Evolutionary conservation across 2,329 filamentous ascomycete genomes (phyloP), one percentile per base, ranked within the genome.

Genomic region (Zalaria sp.): DNA sequence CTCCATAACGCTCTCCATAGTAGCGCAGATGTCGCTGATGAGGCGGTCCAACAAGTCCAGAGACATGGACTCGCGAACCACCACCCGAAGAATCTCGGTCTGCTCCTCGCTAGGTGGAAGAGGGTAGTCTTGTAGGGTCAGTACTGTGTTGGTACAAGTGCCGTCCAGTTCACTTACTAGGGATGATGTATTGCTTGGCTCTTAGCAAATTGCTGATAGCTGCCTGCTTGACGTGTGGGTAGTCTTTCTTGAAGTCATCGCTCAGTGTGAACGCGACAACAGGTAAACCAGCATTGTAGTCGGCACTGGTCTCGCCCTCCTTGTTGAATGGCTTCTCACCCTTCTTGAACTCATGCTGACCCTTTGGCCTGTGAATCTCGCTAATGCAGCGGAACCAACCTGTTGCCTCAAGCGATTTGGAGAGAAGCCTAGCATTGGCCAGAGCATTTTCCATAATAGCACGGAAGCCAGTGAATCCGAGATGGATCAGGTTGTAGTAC

Each of bases 401-500:
- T 0, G 76, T 81, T 2, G 70, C 68, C 53, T 83, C 79, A 6
- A 83, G 64, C 5, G 69, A 69, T 46, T 78, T 73, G 38, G 73
- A 77, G 9, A 83, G 62, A 2, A 82, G 56, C 2, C 79, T 68
- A 1, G 79, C 78, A 51, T 83, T 83, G 27, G 69, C 57, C 32
- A 83, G 61, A 38, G 73, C 75, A 53, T 80, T 81, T 53, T 81
- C 77, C 73, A 78, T 81, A 45, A 80, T 69, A 31, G 64, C 62
- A 7, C 67, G 69, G 58, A 79, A 85, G 6, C 80, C 81, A 2
- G 65, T 63, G 57, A 76, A 79, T 2, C 81, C 81, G 0, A 84
- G 69, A 47, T 82, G 79, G 45, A 84, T 77, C 8, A 84, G 64
- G 50, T 84, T 83, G 60, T 76, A 84, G 58, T 84, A 84, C 53